Percentiles rank a stretch among this genome's conserved stretches.
These are phyloP conservation scores for Rhododendron mucronatum DNA, from an alignment of 148 eudicot species.

Conservation along the genomic window DNA sequence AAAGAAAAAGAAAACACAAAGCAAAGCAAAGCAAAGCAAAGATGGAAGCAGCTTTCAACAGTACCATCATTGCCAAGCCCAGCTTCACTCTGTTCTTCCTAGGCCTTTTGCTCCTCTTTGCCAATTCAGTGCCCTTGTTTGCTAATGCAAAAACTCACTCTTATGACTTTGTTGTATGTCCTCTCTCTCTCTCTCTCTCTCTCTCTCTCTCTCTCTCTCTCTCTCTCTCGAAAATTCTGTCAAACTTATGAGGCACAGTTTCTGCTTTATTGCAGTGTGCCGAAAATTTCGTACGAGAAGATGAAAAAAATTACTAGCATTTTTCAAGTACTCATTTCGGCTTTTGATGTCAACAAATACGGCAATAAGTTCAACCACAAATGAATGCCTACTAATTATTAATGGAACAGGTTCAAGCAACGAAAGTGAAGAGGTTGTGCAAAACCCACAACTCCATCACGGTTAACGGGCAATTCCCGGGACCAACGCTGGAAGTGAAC, in stretches of 20 bases:
- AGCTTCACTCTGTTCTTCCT: slow-evolving; percentile 21
- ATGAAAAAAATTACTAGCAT: neutral
- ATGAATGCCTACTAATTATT: neutral
- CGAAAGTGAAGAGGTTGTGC: slow-evolving; percentile 77
- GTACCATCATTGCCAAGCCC: slow-evolving; percentile 2
- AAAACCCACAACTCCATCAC: slow-evolving; percentile 46
- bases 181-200: neutral
- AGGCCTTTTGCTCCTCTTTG: slow-evolving; percentile 21
- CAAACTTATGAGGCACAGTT: neutral
- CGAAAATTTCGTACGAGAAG: neutral
- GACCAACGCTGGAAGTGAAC: slow-evolving; percentile 61
- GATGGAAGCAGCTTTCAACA: slow-evolving; percentile 13
- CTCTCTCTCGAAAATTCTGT: neutral
- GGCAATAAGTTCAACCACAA: neutral
- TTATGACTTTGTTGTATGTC: slow-evolving; percentile 63
- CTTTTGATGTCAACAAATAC: neutral
- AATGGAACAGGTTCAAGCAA: slow-evolving; percentile 54
- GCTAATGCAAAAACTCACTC: slow-evolving; percentile 52
- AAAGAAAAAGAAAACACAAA: neutral
- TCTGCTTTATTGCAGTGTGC: neutral
- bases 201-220: neutral
- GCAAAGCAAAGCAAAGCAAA: neutral
- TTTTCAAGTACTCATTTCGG: neutral
- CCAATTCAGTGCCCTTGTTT: slow-evolving; percentile 18
- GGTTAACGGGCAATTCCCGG: slow-evolving; percentile 76